phyloP scores from a whole-genome alignment of 1,284 basidiomycete species.

The Xerocomus nothofagi region DNA sequence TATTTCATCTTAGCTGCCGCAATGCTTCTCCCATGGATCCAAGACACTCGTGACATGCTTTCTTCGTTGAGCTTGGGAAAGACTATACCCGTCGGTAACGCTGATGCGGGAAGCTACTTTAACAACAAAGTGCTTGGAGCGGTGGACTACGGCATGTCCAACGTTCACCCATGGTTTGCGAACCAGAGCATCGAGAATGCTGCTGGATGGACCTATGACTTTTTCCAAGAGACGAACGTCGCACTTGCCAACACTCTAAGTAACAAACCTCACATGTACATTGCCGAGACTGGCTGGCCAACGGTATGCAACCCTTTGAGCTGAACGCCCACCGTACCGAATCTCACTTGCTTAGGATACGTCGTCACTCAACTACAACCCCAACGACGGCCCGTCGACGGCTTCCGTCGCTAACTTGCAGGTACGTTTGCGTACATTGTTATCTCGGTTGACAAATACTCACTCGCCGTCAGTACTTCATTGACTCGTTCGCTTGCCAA shows the following conservation, averaged over 20 bases:
- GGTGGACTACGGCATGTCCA: constrained; percentile 76
- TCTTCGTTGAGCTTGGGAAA: constrained; percentile 51
- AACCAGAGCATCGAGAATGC: constrained; percentile 69
- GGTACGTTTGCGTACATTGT: constrained; percentile 31
- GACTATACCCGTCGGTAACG: constrained; percentile 76
- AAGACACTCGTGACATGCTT: constrained; percentile 61
- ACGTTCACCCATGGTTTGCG: constrained; percentile 88
- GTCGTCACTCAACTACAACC: constrained; percentile 49
- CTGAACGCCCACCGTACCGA: constrained; percentile 3
- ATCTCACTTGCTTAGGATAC: constrained; percentile 45
- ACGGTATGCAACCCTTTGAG: constrained; percentile 46
- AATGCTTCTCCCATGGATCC: constrained; percentile 64
- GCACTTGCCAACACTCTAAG: constrained; percentile 23
- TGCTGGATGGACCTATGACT: constrained; percentile 34
- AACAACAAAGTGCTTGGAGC: constrained; percentile 66
- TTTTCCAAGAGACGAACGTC: constrained; percentile 36
- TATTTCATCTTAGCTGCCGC: constrained; percentile 28
- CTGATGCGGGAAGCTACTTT: constrained; percentile 89
- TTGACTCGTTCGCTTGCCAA: constrained; percentile 86
- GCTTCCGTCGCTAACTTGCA: constrained; percentile 74
- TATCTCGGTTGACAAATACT: constrained; percentile 1
- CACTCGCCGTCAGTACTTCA: constrained; percentile 52
- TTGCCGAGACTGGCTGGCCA: constrained; percentile 79
- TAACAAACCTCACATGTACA: constrained; percentile 39
- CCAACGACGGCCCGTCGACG: constrained; percentile 62